phyloP scores from a whole-genome alignment of 495 filamentous ascomycete genomes.

The Thozetella sp. region DNA sequence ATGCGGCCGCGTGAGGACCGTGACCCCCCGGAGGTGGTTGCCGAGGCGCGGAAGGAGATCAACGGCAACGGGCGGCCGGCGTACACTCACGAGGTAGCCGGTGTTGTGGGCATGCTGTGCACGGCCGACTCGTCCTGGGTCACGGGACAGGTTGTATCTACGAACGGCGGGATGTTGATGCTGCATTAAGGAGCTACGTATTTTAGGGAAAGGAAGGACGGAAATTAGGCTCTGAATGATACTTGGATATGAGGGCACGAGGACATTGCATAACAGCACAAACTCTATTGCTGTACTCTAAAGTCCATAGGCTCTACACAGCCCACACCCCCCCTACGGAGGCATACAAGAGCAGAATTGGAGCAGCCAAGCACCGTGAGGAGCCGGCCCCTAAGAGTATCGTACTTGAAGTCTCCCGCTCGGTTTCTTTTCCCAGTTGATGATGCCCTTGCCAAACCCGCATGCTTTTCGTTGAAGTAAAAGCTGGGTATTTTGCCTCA shows the following conservation, averaged over 20 bases:
- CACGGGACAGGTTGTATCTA: slow-evolving; percentile 84
- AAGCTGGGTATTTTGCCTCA: background rate
- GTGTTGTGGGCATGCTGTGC: slow-evolving; percentile 84
- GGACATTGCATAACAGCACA: no score
- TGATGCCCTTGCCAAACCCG: background rate
- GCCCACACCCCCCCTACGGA: no score
- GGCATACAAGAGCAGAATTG: no score
- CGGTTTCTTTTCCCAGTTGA: no score
- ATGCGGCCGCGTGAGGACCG: slow-evolving; percentile 53
- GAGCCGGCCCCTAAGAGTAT: no score
- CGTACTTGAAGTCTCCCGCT: no score
- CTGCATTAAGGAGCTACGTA: slow-evolving; percentile 33
- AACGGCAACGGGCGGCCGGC: slow-evolving; percentile 71
- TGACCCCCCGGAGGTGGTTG: slow-evolving; percentile 60
- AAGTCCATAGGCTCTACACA: no score
- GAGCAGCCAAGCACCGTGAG: no score
- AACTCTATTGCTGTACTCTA: no score
- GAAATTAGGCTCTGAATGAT: no score
- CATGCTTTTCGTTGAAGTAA: background rate
- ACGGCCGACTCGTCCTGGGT: slow-evolving; percentile 73
- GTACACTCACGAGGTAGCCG: slow-evolving; percentile 77
- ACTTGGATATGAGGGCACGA: no score
- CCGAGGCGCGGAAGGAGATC: slow-evolving; percentile 50
- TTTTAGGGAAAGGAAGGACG: background rate
- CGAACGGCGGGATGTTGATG: slow-evolving; percentile 83